Conservation (phyloP, 768 basidiomycete genomes). For the Gautieria morchelliformis region DNA sequence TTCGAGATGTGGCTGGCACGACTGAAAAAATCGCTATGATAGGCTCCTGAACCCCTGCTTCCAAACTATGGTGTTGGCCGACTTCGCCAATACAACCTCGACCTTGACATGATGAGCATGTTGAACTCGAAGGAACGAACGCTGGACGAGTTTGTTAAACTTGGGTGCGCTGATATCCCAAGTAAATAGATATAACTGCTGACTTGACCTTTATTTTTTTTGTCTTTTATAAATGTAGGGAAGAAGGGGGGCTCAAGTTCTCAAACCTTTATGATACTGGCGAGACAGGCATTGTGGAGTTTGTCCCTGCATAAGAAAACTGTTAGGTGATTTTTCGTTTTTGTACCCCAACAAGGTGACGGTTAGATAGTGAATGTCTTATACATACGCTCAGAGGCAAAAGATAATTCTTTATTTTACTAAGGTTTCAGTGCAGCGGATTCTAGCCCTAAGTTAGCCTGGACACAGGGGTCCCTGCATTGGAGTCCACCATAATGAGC, state of each 20-base stretch:
- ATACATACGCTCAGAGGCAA: no score
- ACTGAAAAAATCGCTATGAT: not conserved
- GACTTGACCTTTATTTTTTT: not conserved
- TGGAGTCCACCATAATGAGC: no score
- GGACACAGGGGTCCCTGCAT: no score
- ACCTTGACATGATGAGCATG: slow-evolving; percentile 36
- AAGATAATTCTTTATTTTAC: no score
- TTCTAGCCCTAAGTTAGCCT: no score
- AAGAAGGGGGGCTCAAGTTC: slow-evolving; percentile 24
- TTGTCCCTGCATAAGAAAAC: not conserved
- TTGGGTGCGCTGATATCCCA: slow-evolving; percentile 20
- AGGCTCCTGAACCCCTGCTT: slow-evolving; percentile 36
- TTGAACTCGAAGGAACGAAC: slow-evolving; percentile 36
- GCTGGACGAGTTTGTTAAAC: slow-evolving; percentile 27
- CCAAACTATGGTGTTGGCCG: slow-evolving; percentile 38
- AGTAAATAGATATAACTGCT: not conserved
- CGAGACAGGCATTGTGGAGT: slow-evolving; percentile 18
- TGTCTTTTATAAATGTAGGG: not conserved
- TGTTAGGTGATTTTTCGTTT: no score
- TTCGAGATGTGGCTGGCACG: not conserved
- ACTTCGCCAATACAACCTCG: slow-evolving; percentile 32
- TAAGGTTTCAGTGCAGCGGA: no score
- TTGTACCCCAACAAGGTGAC: no score
- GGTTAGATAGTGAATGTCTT: no score
- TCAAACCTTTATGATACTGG: slow-evolving; percentile 29